These are phyloP conservation scores for Macrophomina tecta DNA, from an alignment of 2,329 filamentous ascomycete species.

Conservation along the genomic window DNA sequence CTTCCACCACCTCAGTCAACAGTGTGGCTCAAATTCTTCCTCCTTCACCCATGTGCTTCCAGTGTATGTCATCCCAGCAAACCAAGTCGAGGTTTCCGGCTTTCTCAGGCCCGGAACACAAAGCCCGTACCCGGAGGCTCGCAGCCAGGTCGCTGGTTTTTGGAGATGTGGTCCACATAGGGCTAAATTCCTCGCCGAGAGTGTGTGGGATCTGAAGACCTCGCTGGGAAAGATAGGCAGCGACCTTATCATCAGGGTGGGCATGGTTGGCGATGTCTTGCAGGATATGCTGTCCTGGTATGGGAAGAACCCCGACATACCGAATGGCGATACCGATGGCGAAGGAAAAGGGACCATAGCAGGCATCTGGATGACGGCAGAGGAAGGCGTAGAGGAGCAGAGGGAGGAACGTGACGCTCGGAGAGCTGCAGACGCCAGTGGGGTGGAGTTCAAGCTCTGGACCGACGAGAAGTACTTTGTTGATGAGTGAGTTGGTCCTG, in stretches of 20 bases:
- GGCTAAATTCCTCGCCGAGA: constrained; percentile 73
- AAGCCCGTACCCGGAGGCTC: constrained; percentile 73
- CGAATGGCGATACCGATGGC: constrained; percentile 20
- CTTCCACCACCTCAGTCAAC: constrained; percentile 61
- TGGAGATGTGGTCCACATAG: constrained; percentile 78
- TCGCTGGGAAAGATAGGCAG: constrained; percentile 65
- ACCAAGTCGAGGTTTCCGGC: constrained; percentile 77
- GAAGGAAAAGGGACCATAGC: constrained; percentile 55
- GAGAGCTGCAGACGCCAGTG: constrained; percentile 58
- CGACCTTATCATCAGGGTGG: constrained; percentile 66
- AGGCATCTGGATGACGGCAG: constrained; percentile 66
- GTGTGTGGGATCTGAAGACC: constrained; percentile 73
- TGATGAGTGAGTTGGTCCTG: constrained; percentile 68
- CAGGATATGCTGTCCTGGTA: constrained; percentile 61
- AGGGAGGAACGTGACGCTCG: constrained; percentile 66
- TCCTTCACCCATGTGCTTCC: constrained; percentile 71
- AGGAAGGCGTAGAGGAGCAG: constrained; percentile 73
- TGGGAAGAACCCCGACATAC: neutral
- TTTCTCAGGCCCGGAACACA: constrained; percentile 59
- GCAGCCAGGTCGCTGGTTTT: constrained; percentile 68
- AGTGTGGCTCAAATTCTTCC: constrained; percentile 36
- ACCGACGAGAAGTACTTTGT: constrained; percentile 79
- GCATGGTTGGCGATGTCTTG: constrained; percentile 65
- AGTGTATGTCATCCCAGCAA: constrained; percentile 70
- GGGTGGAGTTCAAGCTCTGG: constrained; percentile 69